Evolutionary conservation across 192 early-diverging fungal genomes (phyloP).

Genomic region (Gorgonomyces haynaldii): DNA sequence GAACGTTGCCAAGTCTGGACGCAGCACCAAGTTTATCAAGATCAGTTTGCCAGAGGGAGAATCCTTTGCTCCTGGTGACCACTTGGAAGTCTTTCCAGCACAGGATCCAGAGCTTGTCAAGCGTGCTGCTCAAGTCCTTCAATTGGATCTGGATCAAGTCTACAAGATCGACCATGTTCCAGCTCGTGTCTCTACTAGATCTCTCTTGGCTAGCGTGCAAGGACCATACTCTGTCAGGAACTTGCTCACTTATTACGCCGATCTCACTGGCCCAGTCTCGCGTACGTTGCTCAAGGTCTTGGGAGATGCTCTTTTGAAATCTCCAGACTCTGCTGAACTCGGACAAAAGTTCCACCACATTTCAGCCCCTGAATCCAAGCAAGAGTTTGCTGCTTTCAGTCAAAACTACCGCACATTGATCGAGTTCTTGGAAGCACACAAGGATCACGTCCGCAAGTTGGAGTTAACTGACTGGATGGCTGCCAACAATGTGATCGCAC

Average conservation of each 20-base stretch:
- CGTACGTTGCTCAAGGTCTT: conserved; percentile 27
- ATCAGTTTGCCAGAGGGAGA: conserved; percentile 14
- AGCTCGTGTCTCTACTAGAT: conserved; percentile 25
- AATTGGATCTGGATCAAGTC: conserved; percentile 36
- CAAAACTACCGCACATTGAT: conserved; percentile 30
- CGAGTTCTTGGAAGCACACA: conserved; percentile 29
- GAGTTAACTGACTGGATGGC: conserved; percentile 30
- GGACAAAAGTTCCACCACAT: conserved; percentile 16
- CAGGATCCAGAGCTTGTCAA: conserved; percentile 27
- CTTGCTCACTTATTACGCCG: conserved; percentile 33
- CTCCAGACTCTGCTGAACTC: conserved; percentile 12
- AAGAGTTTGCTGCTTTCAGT: conserved; percentile 28
- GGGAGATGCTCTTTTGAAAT: conserved; percentile 19
- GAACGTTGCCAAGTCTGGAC: conserved; percentile 12
- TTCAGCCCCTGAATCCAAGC: conserved; percentile 16
- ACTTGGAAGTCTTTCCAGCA: conserved; percentile 38
- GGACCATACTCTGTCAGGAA: conserved; percentile 34
- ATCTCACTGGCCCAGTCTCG: conserved; percentile 28
- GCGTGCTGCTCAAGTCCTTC: conserved; percentile 25
- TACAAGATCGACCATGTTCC: conserved; percentile 26
- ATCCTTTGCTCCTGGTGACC: conserved; percentile 36
- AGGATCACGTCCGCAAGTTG: conserved; percentile 19
- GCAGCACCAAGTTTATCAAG: conserved; percentile 34
- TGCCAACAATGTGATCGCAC: conserved; percentile 14
- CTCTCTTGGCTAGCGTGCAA: conserved; percentile 24